Evolutionary conservation across 495 filamentous ascomycete species (phyloP).

Genomic region (Hyaloscypha variabilis): DNA sequence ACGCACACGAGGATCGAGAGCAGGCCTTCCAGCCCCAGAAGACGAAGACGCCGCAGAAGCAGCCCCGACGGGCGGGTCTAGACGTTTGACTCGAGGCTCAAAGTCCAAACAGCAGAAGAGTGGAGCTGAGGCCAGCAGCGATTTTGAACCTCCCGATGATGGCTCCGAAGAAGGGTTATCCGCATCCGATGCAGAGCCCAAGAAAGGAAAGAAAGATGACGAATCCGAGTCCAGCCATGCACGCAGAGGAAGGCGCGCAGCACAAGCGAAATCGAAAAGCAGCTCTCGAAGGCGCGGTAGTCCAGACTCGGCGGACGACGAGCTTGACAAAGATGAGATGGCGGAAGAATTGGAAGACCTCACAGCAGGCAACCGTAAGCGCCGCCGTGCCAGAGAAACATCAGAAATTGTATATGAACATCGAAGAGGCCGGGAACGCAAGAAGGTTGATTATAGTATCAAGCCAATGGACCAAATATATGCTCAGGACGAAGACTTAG

Average conservation of each 20-base stretch:
- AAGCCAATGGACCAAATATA: constrained; percentile 71
- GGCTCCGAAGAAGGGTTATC: constrained; percentile 50
- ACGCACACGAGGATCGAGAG: constrained; percentile 51
- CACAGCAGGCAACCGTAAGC: constrained; percentile 22
- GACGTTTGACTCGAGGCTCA: constrained; percentile 49
- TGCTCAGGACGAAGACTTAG: constrained; percentile 69
- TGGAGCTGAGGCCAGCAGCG: constrained; percentile 73
- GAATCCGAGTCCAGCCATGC: constrained; percentile 43
- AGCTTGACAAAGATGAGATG: constrained; percentile 74
- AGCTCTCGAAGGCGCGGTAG: constrained; percentile 40
- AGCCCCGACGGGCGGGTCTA: constrained; percentile 29
- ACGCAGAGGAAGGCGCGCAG: constrained; percentile 42
- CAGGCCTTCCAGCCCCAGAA: constrained; percentile 36
- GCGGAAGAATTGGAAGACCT: constrained; percentile 64
- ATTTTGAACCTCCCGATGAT: constrained; percentile 81
- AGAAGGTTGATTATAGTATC: constrained; percentile 73
- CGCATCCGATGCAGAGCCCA: constrained; percentile 40
- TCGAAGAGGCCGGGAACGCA: constrained; percentile 48
- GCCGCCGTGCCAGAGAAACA: constrained; percentile 9
- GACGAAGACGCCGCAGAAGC: constrained; percentile 26
- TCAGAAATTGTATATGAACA: constrained; percentile 41
- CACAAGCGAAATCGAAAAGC: constrained; percentile 41
- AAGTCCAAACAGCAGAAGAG: constrained; percentile 53
- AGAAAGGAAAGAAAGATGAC: constrained; percentile 33
- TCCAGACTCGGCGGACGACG: constrained; percentile 63